phyloP scores from a whole-genome alignment of 176 grass and related monocot species.

The Oropetium thomaeum region DNA sequence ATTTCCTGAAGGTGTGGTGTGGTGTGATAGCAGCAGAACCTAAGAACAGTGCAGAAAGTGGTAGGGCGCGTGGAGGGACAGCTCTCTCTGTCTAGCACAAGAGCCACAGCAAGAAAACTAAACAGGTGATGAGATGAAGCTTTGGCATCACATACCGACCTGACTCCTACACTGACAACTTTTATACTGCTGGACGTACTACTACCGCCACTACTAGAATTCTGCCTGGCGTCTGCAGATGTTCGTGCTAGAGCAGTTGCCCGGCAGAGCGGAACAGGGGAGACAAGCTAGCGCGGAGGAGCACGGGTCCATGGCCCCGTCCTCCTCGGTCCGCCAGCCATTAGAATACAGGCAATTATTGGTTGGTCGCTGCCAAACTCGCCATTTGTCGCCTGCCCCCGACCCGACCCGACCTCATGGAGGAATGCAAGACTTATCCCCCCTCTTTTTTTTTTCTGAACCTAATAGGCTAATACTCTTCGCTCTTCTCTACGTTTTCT shows the following conservation, averaged over 20 bases:
- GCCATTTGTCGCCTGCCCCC: constrained; percentile 18
- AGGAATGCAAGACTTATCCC: background rate
- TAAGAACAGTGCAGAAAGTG: background rate
- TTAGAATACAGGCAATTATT: constrained; percentile 43
- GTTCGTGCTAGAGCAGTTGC: too few relatives aligned
- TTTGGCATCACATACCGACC: constrained; percentile 38
- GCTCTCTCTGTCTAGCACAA: background rate
- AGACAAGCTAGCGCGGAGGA: background rate
- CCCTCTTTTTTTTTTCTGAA: too few relatives aligned
- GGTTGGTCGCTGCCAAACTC: constrained; percentile 27
- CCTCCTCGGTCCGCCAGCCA: background rate
- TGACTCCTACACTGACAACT: background rate
- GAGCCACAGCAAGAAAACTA: background rate
- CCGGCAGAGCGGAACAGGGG: background rate
- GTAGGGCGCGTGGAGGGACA: background rate
- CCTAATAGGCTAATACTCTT: too few relatives aligned
- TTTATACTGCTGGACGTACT: too few relatives aligned
- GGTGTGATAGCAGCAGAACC: background rate
- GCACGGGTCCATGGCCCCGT: background rate
- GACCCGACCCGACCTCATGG: too few relatives aligned
- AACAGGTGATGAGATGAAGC: background rate
- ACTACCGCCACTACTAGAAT: too few relatives aligned
- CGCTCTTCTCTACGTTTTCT: too few relatives aligned
- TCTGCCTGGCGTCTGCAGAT: too few relatives aligned
- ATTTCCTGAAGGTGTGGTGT: background rate